Base-by-base conservation (phyloP, 352 stramenopile species). In the Globisporangium apiculatum region DNA sequence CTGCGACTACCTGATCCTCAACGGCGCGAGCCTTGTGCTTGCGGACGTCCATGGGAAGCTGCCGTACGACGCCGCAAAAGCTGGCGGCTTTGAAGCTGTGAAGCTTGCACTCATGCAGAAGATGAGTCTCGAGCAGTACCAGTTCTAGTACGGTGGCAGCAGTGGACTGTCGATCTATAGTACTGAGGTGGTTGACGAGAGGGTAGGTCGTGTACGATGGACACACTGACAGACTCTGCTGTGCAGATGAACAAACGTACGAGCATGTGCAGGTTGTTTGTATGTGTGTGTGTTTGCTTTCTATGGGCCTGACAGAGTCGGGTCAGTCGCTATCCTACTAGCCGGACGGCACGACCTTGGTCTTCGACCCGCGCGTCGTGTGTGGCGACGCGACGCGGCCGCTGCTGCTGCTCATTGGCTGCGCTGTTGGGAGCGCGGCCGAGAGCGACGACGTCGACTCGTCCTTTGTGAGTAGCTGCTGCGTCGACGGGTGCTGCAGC, bases 1-100 rank as follows among this genome's bases (percentile, higher is more conserved):
- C 55, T 95, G 83, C 43, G 79, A 95, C 17, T 95, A 90, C 55
- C 62, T 95, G 4, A 59, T 95, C 38, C 62, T 90, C 4, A 95
- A 95, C 45, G 85, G 85, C 35, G 79, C 85, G 12, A 89, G 73
- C n/a, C 56, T 90, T 7, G 68, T 72, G n/a, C 18, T 81, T 2
- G 62, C 68, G 0, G 80, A 94, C 46, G 69, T 66, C 4, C 56
- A 67, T 15, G 79, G 79, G 3, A 68, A 71, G 43, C 59, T 89
- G 17, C 74, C 83, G 7, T 83, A 79, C 40, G 78, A 91, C 38
- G 79, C 61, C 6, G 83, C 83, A 1, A 86, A 88, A 51, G 64
- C 64, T 4, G 63, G 71, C 8, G 81, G 78, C 10, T 81, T 82
- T 52, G 81, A 91, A 51, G 60, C 51, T n/a, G 68, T 90, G 51